These are phyloP conservation scores for Mariannaea sp. DNA, from an alignment of 2,329 filamentous ascomycete species.

Conservation along the genomic window DNA sequence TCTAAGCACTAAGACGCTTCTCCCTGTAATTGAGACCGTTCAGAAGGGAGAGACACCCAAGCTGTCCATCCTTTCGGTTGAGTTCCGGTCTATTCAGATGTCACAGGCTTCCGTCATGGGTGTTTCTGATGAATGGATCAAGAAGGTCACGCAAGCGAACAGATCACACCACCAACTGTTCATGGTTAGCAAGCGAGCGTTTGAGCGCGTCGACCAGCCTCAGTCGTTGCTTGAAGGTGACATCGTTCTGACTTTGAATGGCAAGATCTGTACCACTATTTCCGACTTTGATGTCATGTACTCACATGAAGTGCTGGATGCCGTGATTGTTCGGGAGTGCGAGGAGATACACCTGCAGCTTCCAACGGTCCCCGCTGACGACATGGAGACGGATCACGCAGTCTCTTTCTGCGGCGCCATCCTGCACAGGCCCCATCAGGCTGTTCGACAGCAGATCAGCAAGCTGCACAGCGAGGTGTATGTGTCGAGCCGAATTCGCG, in stretches of 20 bases:
- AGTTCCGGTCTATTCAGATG: slow-evolving; percentile 96
- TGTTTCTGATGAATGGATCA: slow-evolving; percentile 93
- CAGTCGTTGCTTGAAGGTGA: slow-evolving; percentile 82
- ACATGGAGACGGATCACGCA: slow-evolving; percentile 89
- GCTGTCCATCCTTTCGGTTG: slow-evolving; percentile 88
- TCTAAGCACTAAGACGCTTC: slow-evolving; percentile 82
- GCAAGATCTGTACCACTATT: slow-evolving; percentile 88
- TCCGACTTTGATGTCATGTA: slow-evolving; percentile 98
- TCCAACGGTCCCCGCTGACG: slow-evolving; percentile 83
- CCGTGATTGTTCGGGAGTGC: slow-evolving; percentile 84
- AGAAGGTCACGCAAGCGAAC: slow-evolving; percentile 85
- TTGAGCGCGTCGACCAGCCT: slow-evolving; percentile 57
- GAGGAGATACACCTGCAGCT: slow-evolving; percentile 77
- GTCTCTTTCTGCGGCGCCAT: slow-evolving; percentile 96
- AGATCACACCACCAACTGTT: slow-evolving; percentile 94
- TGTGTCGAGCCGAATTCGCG: slow-evolving; percentile 83
- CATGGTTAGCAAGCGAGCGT: slow-evolving; percentile 92
- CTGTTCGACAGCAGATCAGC: slow-evolving; percentile 95
- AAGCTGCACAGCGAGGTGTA: slow-evolving; percentile 97
- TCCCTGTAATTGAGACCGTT: slow-evolving; percentile 87
- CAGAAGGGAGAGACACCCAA: slow-evolving; percentile 79
- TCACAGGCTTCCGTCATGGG: slow-evolving; percentile 96
- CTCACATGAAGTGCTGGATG: slow-evolving; percentile 79
- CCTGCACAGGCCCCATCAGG: slow-evolving; percentile 90
- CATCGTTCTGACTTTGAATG: slow-evolving; percentile 88